Base-by-base conservation (phyloP, 1,284 basidiomycete species). In the Mycosarcoma maydis region DNA sequence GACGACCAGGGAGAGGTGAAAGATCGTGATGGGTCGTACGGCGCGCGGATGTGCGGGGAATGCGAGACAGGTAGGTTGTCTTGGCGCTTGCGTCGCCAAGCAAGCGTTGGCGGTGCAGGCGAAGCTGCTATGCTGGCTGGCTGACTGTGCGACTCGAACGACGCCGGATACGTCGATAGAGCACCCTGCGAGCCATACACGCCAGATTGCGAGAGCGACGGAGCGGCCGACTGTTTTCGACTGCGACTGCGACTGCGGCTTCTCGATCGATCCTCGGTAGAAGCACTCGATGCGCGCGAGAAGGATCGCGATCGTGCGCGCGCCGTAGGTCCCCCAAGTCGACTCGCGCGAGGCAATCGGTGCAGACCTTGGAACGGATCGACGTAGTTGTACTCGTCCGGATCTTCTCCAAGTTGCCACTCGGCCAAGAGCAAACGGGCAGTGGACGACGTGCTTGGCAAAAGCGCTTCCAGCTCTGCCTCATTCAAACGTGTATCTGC, bases 341-440 rank as follows among this genome's bases (percentile, higher is more conserved):
- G 56, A 47, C 67, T 70, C 8, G 52, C 67, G n/a, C 52, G 47
- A 16, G 67, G 67, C 32, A 70, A 49, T 41, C 60, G 40, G 34
- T 69, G 55, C 39, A 70, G 29, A 14, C 60, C 60, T 26, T 70
- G 56, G 57, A 65, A 70, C 3, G 67, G 67, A 32, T 70, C 67
- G 10, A 37, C 10, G 23, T 65, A 70, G 11, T 19, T 41, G 32
- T 70, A 70, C 11, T 50, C 54, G 4, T 41, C 44, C 3, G 60
- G 49, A 34, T 59, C 56, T 29, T 70, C 60, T 17, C 60, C 60
- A 3, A 70, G 41, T 29, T 60, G 60, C 67, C 67, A 70, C 29
- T 70, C 67, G 19, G 56, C 45, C 13, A 70, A 39, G 4, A 70
- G 46, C 37, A 70, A 32, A 9, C 67, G 67, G 9, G 67, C 56